Evolutionary conservation across 441 rosid species (phyloP).

Genomic region (Adansonia rubrostipa): DNA sequence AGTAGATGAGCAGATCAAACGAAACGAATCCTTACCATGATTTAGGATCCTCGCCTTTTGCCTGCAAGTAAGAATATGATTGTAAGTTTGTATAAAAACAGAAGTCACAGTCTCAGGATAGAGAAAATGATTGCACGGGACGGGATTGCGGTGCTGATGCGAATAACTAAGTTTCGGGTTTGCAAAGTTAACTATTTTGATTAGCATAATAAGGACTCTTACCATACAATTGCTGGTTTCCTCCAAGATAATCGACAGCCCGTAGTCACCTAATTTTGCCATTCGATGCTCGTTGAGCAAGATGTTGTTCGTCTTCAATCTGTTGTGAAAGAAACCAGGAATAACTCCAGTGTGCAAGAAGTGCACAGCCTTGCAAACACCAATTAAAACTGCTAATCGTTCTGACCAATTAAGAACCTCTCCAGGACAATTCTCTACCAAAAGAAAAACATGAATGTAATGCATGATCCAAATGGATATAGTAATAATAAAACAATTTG

Average conservation of each 20-base stretch:
- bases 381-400: conserved; percentile 74
- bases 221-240: conserved; percentile 71
- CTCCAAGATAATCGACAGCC: conserved; percentile 68
- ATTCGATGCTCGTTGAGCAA: conserved; percentile 85
- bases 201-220: conserved; percentile 16
- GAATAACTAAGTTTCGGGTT: not conserved
- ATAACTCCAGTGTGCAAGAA: conserved; percentile 88
- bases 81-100: conserved; percentile 17
- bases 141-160: not conserved
- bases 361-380: conserved; percentile 92
- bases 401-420: conserved; percentile 86
- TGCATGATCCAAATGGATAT: not conserved
- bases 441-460: not conserved
- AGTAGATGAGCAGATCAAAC: not conserved
- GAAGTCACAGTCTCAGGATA: not conserved
- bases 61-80: conserved; percentile 41
- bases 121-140: not conserved
- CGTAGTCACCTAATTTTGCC: conserved; percentile 91
- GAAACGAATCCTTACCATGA: conserved; percentile 49
- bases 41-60: conserved; percentile 58
- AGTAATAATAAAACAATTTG: not conserved
- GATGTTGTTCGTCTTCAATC: conserved; percentile 69
- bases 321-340: conserved; percentile 77
- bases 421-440: conserved; percentile 63
- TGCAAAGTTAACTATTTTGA: not conserved